A percentile compares a stretch with the other conserved stretches of the same genome.
These are phyloP conservation scores for Schizosaccharomyces japonicus DNA, from an alignment of 805 yeast genomes.

Conservation along the genomic window DNA sequence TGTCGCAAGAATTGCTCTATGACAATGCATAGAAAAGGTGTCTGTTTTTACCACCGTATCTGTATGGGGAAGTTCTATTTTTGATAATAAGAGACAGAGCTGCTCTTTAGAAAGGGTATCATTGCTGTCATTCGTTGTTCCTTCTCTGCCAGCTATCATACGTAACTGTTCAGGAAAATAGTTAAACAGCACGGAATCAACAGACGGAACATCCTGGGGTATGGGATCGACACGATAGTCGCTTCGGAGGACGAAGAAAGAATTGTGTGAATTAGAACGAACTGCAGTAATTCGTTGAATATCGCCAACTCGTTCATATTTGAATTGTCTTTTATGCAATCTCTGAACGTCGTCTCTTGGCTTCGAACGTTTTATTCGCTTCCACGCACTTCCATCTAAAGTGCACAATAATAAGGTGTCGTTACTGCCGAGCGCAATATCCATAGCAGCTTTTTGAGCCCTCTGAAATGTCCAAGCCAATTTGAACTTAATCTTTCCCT, in stretches of 20 bases:
- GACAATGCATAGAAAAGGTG: too few relatives aligned
- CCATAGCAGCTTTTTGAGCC: slow-evolving; percentile 32
- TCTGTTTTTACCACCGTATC: too few relatives aligned
- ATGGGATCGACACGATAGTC: slow-evolving; percentile 44
- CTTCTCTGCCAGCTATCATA: too few relatives aligned
- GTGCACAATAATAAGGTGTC: slow-evolving; percentile 52
- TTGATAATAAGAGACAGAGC: too few relatives aligned
- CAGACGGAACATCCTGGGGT: too few relatives aligned
- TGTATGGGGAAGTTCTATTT: too few relatives aligned
- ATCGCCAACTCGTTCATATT: slow-evolving; percentile 30
- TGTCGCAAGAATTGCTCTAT: too few relatives aligned
- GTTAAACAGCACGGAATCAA: too few relatives aligned
- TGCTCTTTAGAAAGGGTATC: too few relatives aligned
- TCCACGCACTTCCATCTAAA: slow-evolving; percentile 41
- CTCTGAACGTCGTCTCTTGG: too few relatives aligned
- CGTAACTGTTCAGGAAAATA: too few relatives aligned
- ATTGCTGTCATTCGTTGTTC: too few relatives aligned
- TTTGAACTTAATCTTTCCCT: slow-evolving; percentile 9
- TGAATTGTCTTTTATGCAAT: slow-evolving; percentile 15
- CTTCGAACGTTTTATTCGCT: slow-evolving; percentile 12
- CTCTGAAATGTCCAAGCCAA: slow-evolving; percentile 17
- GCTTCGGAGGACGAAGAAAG: slow-evolving; percentile 44
- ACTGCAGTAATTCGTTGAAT: slow-evolving; percentile 41
- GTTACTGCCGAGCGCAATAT: slow-evolving; percentile 42
- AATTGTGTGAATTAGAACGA: slow-evolving; percentile 37